Percentiles rank a stretch among this genome's conserved stretches.
These are phyloP conservation scores for Phlebiopsis flavidoalba DNA, from an alignment of 768 basidiomycete species.

Conservation along the genomic window DNA sequence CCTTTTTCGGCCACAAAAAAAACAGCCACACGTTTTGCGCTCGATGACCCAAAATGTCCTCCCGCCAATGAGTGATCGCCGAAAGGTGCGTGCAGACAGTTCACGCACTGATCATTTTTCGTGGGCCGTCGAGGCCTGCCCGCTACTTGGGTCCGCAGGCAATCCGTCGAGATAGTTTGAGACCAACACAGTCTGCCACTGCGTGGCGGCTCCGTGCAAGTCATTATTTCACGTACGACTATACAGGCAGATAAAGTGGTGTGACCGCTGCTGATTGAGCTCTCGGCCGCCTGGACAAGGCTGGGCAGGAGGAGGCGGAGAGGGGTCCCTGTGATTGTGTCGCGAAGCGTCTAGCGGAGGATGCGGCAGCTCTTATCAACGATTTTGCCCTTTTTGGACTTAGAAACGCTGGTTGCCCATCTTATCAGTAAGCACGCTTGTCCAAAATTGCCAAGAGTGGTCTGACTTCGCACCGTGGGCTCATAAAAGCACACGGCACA, in stretches of 20 bases:
- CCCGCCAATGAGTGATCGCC: too few relatives aligned
- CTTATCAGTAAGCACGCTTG: constrained; percentile 3
- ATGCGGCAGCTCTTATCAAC: neutral
- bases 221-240: neutral
- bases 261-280: neutral
- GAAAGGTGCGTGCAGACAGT: too few relatives aligned
- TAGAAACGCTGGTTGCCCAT: neutral
- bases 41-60: too few relatives aligned
- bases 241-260: neutral
- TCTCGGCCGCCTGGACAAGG: neutral
- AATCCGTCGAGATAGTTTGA: too few relatives aligned
- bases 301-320: neutral
- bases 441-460: constrained; percentile 15
- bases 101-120: too few relatives aligned
- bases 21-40: too few relatives aligned
- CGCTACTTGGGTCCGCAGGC: too few relatives aligned
- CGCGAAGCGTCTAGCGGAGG: neutral
- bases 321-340: neutral
- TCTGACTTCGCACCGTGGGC: constrained; percentile 13
- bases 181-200: too few relatives aligned
- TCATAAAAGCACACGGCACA: constrained; percentile 10
- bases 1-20: too few relatives aligned
- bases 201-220: too few relatives aligned
- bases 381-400: neutral
- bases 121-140: too few relatives aligned